A percentile compares a stretch with the other conserved stretches of the same genome.
phyloP scores from a whole-genome alignment of 129 eudicot genomes.

The Artemisia argyi region DNA sequence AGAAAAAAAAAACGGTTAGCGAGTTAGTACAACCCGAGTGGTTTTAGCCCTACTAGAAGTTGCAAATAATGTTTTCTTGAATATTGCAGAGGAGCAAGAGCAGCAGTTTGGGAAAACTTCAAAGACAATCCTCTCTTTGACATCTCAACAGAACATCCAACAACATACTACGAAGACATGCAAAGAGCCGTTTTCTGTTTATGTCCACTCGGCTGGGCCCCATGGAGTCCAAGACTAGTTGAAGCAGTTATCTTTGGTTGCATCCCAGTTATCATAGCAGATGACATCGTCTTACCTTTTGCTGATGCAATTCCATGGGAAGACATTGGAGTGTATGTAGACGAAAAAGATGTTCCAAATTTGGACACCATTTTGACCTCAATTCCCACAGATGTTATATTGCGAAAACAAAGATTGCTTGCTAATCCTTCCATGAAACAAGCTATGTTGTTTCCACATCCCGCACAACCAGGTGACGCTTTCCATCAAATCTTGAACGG shows the following conservation, averaged over 20 bases:
- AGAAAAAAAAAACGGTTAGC: too few relatives aligned
- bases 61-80: neutral
- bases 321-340: constrained; percentile 85
- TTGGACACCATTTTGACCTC: constrained; percentile 81
- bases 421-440: constrained; percentile 98
- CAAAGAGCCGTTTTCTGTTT: constrained; percentile 87
- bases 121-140: constrained; percentile 96
- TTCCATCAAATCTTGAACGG: constrained; percentile 96
- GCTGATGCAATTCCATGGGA: constrained; percentile 99
- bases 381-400: constrained; percentile 71
- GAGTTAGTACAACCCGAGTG: neutral
- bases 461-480: constrained; percentile 89
- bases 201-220: constrained; percentile 99
- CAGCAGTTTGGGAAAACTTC: constrained; percentile 98
- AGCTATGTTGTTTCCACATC: constrained; percentile 95
- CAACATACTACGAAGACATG: constrained; percentile 98
- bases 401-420: constrained; percentile 86
- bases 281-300: constrained; percentile 88
- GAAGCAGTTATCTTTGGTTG: constrained; percentile 99
- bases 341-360: constrained; percentile 86
- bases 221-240: constrained; percentile 96
- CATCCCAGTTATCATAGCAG: constrained; percentile 95
- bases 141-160: constrained; percentile 95
- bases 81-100: constrained; percentile 87
- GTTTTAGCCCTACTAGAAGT: neutral